Evolutionary conservation across 2,329 filamentous ascomycete genomes (phyloP), one percentile per base, ranked within the genome.

Genomic region (Arthrinium puccinioides): DNA sequence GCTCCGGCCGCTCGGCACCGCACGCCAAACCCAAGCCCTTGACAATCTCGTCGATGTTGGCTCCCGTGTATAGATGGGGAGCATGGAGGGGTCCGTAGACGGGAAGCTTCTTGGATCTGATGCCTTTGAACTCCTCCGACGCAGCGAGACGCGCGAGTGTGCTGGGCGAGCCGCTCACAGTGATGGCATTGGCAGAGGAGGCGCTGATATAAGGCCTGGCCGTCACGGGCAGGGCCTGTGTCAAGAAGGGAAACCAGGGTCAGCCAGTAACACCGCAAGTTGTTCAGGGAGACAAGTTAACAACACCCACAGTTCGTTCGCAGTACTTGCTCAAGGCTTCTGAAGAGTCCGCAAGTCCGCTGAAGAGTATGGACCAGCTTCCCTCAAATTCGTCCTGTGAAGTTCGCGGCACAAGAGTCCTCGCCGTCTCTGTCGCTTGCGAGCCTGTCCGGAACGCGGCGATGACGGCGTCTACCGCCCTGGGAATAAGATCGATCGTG

Each of bases 21-120:
- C 19, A 26, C 15, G 18, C 30, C 13, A 9, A 11, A 26, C 14
- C 19, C 5, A 43, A 32, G 8, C 26, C 20, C 4, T n/a, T 32
- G 6, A 46, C 14, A 15, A 46, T 36, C 10, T 42, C 42, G 4
- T 44, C 39, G 9, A 53, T 43, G 29, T 56, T 52, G 4, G 40
- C 36, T 4, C 32, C 21, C 9, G 39, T 45, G 36, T 49, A 57
- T 9, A 57, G 42, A 36, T 57, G 55, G 4, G 48, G 40, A 5
- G 55, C 53, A 41, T 57, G 55, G 31, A 51, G 56, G 20, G 52
- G 54, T 8, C 43, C 53, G 19, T 44, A 42, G 14, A 70, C 52
- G 2, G 76, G 75, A n/a, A 76, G 48, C 38, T 5, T 36, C 30
- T 23, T 39, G 35, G 18, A 41, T 21, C n/a, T 39, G 25, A 50